Conservation (phyloP, 306 rosid species). For the Quercus gilva region DNA sequence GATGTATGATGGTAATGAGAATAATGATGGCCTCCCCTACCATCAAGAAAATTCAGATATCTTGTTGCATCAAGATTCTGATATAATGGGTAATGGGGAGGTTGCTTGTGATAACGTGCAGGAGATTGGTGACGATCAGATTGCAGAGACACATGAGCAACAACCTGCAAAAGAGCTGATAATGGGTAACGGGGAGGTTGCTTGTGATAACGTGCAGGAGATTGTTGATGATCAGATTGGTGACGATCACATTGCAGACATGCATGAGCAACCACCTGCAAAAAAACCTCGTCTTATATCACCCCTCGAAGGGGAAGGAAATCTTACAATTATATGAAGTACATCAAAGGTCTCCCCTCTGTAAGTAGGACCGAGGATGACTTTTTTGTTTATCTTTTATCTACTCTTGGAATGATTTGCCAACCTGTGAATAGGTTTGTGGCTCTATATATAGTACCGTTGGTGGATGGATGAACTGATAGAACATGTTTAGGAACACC, state of each 20-base stretch:
- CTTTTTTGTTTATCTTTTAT: not conserved
- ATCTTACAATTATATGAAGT: not conserved
- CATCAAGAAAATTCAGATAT: conserved; percentile 25
- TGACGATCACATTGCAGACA: too few species aligned
- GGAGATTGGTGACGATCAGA: conserved; percentile 20
- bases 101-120: conserved; percentile 22
- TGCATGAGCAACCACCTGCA: conserved; percentile 18
- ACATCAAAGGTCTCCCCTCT: not conserved
- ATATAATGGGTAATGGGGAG: conserved; percentile 15
- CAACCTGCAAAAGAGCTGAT: conserved; percentile 13
- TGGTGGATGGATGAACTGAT: not conserved
- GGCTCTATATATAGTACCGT: not conserved
- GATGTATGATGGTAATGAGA: conserved; percentile 23
- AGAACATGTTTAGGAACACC: not conserved
- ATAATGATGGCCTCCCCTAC: conserved; percentile 9
- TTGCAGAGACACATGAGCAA: too few species aligned
- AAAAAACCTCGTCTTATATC: conserved; percentile 29
- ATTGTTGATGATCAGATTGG: too few species aligned
- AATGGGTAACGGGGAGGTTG: not conserved
- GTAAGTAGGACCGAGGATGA: conserved; percentile 1
- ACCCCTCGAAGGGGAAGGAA: conserved; percentile 19
- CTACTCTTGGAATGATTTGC: not conserved
- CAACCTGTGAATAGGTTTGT: conserved; percentile 25
- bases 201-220: conserved; percentile 7
- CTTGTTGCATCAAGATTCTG: conserved; percentile 11